phyloP scores from a whole-genome alignment of 257 asterid species.

The Primulina tabacum region DNA sequence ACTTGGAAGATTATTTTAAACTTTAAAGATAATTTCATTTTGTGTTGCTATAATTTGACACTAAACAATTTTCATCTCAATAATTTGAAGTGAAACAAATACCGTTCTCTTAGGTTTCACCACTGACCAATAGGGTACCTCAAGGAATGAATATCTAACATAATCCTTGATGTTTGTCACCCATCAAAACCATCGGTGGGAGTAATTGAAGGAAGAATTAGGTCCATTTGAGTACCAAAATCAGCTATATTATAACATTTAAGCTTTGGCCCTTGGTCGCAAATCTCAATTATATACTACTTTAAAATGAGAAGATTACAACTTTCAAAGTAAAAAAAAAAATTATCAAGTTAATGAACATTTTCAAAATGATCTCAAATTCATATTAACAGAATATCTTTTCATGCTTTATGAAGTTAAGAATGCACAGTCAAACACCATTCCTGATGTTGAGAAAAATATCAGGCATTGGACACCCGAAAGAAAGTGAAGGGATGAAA shows the following conservation, averaged over 20 bases:
- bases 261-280: not conserved
- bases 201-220: too few relatives aligned
- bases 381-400: not conserved
- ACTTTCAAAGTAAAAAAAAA: not conserved
- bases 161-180: not conserved
- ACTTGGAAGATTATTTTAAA: not conserved
- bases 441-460: not conserved
- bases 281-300: not conserved
- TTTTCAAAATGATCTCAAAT: not conserved
- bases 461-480: not conserved
- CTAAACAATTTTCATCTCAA: too few relatives aligned
- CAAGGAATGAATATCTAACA: not conserved
- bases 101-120: not conserved
- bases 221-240: not conserved
- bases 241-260: not conserved
- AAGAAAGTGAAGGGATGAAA: not conserved
- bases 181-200: not conserved
- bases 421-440: not conserved
- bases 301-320: not conserved
- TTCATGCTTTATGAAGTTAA: not conserved
- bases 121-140: not conserved
- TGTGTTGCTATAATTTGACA: not conserved
- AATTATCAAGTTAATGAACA: not conserved
- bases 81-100: not conserved
- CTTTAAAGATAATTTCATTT: not conserved